Base-by-base conservation (phyloP, 345 rosid species). In the Linum tenue region DNA sequence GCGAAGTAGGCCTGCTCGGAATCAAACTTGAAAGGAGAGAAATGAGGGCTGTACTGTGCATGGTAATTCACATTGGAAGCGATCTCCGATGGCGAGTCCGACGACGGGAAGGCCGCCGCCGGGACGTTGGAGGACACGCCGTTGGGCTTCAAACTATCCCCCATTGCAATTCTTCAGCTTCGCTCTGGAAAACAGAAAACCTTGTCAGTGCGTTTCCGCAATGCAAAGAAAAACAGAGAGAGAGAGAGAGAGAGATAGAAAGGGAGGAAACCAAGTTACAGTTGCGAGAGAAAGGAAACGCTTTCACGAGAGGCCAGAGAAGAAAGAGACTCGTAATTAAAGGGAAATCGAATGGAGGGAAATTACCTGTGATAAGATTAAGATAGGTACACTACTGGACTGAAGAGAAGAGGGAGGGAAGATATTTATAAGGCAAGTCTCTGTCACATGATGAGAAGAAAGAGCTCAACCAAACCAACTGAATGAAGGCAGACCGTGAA, bases 1-100 rank as follows among this genome's bases (percentile, higher is more conserved):
- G 97, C 90, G 66, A 69, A 92, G 80, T 72, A 90, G 5, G 92
- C 97, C 75, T 92, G 94, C 72, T 88, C 97, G 0, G 89, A 86
- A 59, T 86, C 89, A 42, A 90, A 94, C 86, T 85, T 90, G 77
- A 76, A 86, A 40, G 92, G 95, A n/a, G 96, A 92, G 77, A 92
- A 92, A 81, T 92, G 98, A 39, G 98, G 97, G 72, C 80, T 84
- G 74, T 75, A 90, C 55, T 79, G 83, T 31, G 84, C 86, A 64
- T 90, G 98, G 80, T 88, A 90, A 62, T 75, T 67, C 75, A 92
- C 88, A 67, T 94, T 90, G 16, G 87, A 84, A 1, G 96, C 97
- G 64, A 94, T 84, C 42, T 82, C 85, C 31, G 77, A 39, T 0
- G 94, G 83, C 39, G 79, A 79, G 8, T 67, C 75, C 0, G 95